Conservation (phyloP, 441 rosid genomes). For the Adansonia madagascariensis region DNA sequence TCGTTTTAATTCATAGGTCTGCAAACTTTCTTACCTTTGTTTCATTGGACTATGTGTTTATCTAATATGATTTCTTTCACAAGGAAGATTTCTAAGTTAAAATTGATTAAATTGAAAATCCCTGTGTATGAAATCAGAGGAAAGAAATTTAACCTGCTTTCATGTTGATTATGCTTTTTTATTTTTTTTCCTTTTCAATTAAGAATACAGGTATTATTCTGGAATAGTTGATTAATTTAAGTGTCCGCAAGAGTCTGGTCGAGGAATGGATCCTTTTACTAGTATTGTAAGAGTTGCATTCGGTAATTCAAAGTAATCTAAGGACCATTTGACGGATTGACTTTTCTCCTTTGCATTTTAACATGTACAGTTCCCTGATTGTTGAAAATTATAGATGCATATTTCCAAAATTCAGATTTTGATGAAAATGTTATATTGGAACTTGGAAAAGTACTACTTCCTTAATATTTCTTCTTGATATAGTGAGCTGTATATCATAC, state of each 20-base stretch:
- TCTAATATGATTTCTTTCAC: background rate
- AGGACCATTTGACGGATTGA: background rate
- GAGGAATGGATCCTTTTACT: background rate
- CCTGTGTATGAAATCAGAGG: background rate
- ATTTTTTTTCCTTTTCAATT: background rate
- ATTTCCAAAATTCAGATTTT: background rate
- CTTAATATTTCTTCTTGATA: slow-evolving; percentile 10
- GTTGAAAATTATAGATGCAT: background rate
- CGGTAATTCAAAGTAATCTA: background rate
- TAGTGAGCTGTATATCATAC: slow-evolving; percentile 7
- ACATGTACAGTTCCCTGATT: background rate
- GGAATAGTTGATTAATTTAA: background rate
- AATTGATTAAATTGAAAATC: background rate
- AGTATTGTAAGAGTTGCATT: background rate
- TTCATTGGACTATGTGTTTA: background rate
- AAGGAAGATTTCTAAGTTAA: background rate
- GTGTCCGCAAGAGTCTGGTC: background rate
- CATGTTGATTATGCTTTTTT: background rate
- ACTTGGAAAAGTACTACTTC: background rate
- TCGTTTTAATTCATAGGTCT: background rate
- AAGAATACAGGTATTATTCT: background rate
- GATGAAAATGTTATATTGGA: slow-evolving; percentile 10
- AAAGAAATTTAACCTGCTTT: background rate
- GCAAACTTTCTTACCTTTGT: background rate
- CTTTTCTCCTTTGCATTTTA: background rate